phyloP scores from a whole-genome alignment of 2,329 filamentous ascomycete species.

The Chalaropsis thielavioides region DNA sequence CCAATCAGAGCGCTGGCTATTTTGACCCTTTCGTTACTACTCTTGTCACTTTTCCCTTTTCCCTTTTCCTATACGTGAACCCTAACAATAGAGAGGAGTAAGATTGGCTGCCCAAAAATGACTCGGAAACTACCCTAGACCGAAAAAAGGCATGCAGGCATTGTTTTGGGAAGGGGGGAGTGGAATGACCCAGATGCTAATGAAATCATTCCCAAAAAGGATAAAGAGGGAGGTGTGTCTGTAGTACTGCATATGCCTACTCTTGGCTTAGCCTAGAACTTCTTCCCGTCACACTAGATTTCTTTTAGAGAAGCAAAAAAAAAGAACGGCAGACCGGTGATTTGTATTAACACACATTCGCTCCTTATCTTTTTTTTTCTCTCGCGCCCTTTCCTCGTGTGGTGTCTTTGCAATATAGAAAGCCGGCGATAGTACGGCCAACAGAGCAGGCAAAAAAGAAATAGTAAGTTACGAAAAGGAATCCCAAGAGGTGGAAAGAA shows the following conservation, averaged over 20 bases:
- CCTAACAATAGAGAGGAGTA: neutral
- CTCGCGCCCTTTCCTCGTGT: neutral
- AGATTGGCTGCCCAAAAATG: neutral
- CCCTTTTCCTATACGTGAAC: neutral
- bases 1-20: neutral
- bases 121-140: neutral
- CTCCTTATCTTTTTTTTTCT: neutral
- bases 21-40: too few relatives aligned
- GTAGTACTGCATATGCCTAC: neutral
- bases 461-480: too few relatives aligned
- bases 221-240: neutral
- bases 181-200: neutral
- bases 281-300: neutral
- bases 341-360: neutral
- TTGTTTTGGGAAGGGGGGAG: neutral
- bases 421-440: too few relatives aligned
- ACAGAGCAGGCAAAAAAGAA: neutral
- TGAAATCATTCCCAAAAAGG: neutral
- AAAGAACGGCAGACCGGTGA: neutral
- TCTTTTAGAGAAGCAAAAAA: neutral
- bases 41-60: neutral
- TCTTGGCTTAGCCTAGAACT: neutral
- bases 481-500: neutral
- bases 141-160: neutral
- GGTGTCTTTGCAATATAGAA: too few relatives aligned